These are phyloP conservation scores for Andrographis paniculata DNA, from an alignment of 305 asterid genomes.

Conservation along the genomic window DNA sequence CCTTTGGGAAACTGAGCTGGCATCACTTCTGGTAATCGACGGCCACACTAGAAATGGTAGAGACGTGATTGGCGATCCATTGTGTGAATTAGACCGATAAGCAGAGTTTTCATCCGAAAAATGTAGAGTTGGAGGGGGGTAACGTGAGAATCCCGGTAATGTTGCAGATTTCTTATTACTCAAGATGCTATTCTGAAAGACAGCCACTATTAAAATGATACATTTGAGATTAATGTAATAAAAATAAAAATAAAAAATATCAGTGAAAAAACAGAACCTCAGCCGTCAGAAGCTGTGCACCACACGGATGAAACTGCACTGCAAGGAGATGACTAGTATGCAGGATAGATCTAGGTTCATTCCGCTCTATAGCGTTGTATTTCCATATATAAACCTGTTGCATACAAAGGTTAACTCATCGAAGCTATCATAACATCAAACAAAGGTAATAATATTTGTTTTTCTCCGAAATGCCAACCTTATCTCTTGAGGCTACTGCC, in stretches of 20 bases:
- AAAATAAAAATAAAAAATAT: slow-evolving; percentile 19
- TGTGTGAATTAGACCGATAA: slow-evolving; percentile 49
- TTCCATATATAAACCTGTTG: slow-evolving; percentile 90
- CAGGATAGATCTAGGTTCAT: slow-evolving; percentile 71
- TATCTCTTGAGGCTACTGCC: slow-evolving; percentile 98
- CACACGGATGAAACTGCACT: slow-evolving; percentile 94
- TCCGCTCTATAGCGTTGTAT: slow-evolving; percentile 67
- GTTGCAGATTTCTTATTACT: slow-evolving; percentile 85
- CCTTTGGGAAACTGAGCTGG: slow-evolving; percentile 32
- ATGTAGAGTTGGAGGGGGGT: slow-evolving; percentile 88
- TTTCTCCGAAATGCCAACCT: slow-evolving; percentile 44
- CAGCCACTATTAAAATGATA: slow-evolving; percentile 19
- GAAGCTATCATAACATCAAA: slow-evolving; percentile 14
- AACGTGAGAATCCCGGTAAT: slow-evolving; percentile 71
- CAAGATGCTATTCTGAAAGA: slow-evolving; percentile 78
- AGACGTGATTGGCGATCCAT: slow-evolving; percentile 64
- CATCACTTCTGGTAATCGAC: slow-evolving; percentile 48
- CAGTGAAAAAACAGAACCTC: slow-evolving; percentile 63
- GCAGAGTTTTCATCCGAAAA: slow-evolving; percentile 61
- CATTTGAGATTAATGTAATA: slow-evolving; percentile 10
- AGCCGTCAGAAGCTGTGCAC: slow-evolving; percentile 91
- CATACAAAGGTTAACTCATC: slow-evolving; percentile 26
- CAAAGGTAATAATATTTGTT: slow-evolving; percentile 12
- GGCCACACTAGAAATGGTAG: slow-evolving; percentile 72
- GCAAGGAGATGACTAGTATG: slow-evolving; percentile 94